Base-by-base conservation (phyloP, 225 moss, liverwort and hornwort species). In the Asterella californica region DNA sequence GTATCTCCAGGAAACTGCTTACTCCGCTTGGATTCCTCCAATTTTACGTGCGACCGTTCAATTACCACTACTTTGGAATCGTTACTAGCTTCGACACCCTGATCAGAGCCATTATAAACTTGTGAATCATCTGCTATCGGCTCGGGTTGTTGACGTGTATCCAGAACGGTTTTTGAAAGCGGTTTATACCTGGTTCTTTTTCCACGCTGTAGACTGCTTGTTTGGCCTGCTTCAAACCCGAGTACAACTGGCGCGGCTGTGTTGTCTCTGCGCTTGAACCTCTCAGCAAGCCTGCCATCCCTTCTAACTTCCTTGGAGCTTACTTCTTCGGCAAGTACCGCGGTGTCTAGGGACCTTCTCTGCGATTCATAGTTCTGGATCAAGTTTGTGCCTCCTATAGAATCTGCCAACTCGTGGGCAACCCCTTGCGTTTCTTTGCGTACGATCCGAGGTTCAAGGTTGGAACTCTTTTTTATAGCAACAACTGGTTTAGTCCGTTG, bases 241-340 rank as follows among this genome's bases (percentile, higher is more conserved):
- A 25, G 55, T 8, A 21, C 34, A 0, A 15, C 76, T 52, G 19
- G 19, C 14, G 29, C 52, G 9, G 52, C 7, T 48, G 74, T 33
- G 61, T 38, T 69, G 59, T 77, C 82, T 61, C 65, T 55, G 2
- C 29, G 76, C 72, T 78, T 82, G 67, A 72, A 80, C 48, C 80
- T 77, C 67, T 77, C 72, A 80, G 82, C 82, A 32, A 77, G 73
- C 33, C 63, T 86, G 73, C 82, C 82, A 74, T 83, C 82, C 77
- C 80, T 86, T 65, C 60, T 82, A 48, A 27, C 63, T 48, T 64
- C 24, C 29, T 29, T 63, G 0, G 47, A 47, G n/a, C 36, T 18
- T 15, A 30, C 63, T 62, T 64, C 46, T 6, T 65, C 27, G 15
- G 36, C 63, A 5, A 27, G 38, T 14, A 47, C 46, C 29, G 46